Base-by-base conservation (phyloP, 2,329 filamentous ascomycete genomes). In the Paecilomyces dactylethromorphus region DNA sequence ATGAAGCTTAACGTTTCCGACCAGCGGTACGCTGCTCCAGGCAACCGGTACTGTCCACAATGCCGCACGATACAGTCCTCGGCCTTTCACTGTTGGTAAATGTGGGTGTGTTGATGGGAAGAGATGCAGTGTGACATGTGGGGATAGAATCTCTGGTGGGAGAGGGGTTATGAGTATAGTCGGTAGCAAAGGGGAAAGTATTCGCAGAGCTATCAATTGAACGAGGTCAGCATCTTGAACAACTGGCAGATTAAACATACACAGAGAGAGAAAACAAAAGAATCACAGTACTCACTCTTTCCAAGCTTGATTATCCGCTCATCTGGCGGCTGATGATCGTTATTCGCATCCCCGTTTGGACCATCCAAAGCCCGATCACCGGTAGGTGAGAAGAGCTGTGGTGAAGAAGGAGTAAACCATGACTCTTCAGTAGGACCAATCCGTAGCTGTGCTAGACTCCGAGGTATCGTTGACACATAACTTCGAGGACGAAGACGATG, bases 41-140 rank as follows among this genome's bases (percentile, higher is more conserved):
- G 92, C 93, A 56, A 99, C 88, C 0, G 94, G 94, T 0, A 92
- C 92, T 0, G 94, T 97, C 92, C 92, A 97, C 39, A 99, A 81
- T 2, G 94, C 94, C 18, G 94, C 93, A 35, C 89, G 89, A 74
- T 99, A 99, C 54, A 91, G 89, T 35, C 97, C 89, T 53, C 90
- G 86, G 56, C 94, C 94, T 29, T 90, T 91, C 49, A 97, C 94
- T n/a, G 87, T 89, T 33, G 94, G 94, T 2, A 99, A 89, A 63
- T 81, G 79, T n/a, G 78, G 79, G 62, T 81, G 79, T 3, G 79
- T 81, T 3, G 85, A 87, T 21, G 85, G 85, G 64, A 88, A 88
- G 12, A 87, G 79, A 65, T 87, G 84, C 21, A 88, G 79, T 26
- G 79, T 82, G 56, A 87, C 84, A 60, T 79, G 81, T 1, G 85